phyloP scores from a whole-genome alignment of 1,284 basidiomycete species.

The Microbotryum saponariae region DNA sequence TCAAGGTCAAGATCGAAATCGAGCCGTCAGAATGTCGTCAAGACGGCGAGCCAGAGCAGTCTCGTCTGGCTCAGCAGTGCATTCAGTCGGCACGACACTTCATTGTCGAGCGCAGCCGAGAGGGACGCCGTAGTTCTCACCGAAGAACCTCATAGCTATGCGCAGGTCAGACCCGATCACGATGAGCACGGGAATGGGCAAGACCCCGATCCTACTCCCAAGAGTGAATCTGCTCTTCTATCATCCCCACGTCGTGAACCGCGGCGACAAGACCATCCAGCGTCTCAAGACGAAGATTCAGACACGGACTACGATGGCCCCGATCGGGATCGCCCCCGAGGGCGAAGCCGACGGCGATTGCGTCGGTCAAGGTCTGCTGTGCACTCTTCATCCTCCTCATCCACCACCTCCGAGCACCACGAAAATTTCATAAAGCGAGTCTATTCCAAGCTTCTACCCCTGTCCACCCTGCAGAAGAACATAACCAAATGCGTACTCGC shows the following conservation, averaged over 20 bases:
- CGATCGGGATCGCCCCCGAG: no score
- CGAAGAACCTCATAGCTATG: background rate
- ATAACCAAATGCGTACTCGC: conserved; percentile 86
- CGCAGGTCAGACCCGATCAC: background rate
- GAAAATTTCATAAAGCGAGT: background rate
- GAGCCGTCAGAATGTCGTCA: background rate
- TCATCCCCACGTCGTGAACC: background rate
- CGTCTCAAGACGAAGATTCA: background rate
- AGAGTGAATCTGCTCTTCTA: background rate
- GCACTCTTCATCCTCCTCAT: background rate
- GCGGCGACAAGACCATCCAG: background rate
- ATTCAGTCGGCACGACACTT: no score
- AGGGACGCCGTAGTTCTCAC: no score
- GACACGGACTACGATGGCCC: background rate
- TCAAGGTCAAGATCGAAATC: background rate
- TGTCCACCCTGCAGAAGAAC: conserved; percentile 46
- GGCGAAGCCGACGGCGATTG: background rate
- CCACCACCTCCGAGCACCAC: background rate
- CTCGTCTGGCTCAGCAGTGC: background rate
- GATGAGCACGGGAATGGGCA: background rate
- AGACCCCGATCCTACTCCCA: conserved; percentile 7
- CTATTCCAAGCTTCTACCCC: conserved; percentile 1
- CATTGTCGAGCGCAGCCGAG: no score
- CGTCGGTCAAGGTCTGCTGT: background rate
- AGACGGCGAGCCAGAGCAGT: background rate